Conservation (phyloP, 2,329 filamentous ascomycete species). For the Coniella vitis region DNA sequence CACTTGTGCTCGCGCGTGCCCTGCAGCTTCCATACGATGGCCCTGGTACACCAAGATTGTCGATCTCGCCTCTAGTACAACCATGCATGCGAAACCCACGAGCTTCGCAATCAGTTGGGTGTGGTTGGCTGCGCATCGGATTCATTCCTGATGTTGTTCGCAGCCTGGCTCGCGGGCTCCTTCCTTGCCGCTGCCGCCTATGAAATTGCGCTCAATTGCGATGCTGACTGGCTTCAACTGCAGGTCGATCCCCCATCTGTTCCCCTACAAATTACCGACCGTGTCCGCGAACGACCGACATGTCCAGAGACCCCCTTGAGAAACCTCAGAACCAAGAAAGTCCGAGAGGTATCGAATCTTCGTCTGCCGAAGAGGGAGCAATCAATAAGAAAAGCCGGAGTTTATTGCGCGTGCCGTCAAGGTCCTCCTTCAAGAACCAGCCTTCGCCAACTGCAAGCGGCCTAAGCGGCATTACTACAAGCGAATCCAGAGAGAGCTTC, state of each 20-base stretch:
- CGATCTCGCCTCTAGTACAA: too few species aligned
- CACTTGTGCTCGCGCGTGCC: not conserved
- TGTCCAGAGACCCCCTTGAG: constrained; percentile 29
- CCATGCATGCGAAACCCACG: too few species aligned
- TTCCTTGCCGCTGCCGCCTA: not conserved
- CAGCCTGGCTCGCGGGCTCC: not conserved
- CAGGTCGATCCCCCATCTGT: constrained; percentile 9
- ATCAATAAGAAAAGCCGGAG: constrained; percentile 43
- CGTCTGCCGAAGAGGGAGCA: constrained; percentile 35
- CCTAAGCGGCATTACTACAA: constrained; percentile 52
- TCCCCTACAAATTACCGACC: constrained; percentile 10
- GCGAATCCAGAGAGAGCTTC: constrained; percentile 55
- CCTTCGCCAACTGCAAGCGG: constrained; percentile 53
- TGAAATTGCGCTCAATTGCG: not conserved
- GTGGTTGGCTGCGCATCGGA: too few species aligned
- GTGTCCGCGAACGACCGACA: constrained; percentile 17
- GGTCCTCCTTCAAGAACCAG: constrained; percentile 56
- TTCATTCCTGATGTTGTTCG: not conserved
- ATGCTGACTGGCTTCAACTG: constrained; percentile 11
- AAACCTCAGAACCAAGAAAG: constrained; percentile 30
- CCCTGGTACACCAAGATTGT: not conserved
- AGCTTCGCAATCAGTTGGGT: too few species aligned
- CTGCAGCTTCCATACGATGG: not conserved
- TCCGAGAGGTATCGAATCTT: constrained; percentile 36
- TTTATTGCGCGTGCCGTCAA: constrained; percentile 52